Conservation (phyloP, 805 yeast genomes). For the Deakozyma indianensis region DNA sequence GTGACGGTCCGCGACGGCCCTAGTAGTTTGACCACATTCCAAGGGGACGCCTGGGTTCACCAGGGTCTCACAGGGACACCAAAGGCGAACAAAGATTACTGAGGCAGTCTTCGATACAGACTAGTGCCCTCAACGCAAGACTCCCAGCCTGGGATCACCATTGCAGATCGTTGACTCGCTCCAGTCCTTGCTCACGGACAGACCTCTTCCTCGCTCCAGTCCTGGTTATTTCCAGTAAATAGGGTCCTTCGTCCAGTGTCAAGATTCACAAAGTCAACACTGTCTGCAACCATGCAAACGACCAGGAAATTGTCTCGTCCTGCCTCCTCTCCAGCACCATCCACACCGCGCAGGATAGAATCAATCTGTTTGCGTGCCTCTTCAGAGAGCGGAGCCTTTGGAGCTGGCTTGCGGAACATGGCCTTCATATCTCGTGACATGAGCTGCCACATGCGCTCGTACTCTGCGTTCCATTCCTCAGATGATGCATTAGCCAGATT, state of each 20-base stretch:
- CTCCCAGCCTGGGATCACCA: too few relatives aligned
- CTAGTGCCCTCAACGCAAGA: too few relatives aligned
- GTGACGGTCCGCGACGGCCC: too few relatives aligned
- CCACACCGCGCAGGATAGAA: constrained; percentile 68
- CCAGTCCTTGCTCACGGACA: constrained; percentile 34
- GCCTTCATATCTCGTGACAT: constrained; percentile 47
- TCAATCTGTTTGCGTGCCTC: constrained; percentile 47
- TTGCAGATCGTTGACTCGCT: too few relatives aligned
- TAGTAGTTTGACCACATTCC: too few relatives aligned
- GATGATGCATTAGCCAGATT: constrained; percentile 16
- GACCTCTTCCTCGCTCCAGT: constrained; percentile 66
- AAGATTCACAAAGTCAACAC: constrained; percentile 39
- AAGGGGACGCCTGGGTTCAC: too few relatives aligned
- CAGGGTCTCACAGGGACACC: too few relatives aligned
- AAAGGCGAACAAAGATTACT: too few relatives aligned
- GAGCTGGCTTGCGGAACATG: constrained; percentile 59
- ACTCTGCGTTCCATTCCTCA: constrained; percentile 57
- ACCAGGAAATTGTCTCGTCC: constrained; percentile 53
- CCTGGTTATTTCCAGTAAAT: constrained; percentile 39
- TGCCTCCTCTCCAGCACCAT: constrained; percentile 51
- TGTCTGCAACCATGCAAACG: constrained; percentile 52
- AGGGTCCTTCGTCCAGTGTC: constrained; percentile 40
- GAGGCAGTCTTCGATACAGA: too few relatives aligned
- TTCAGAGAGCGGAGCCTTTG: constrained; percentile 43
- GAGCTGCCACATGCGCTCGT: constrained; percentile 45